Base-by-base conservation (phyloP, 2,329 filamentous ascomycete genomes). In the Ophiostoma sp. region DNA sequence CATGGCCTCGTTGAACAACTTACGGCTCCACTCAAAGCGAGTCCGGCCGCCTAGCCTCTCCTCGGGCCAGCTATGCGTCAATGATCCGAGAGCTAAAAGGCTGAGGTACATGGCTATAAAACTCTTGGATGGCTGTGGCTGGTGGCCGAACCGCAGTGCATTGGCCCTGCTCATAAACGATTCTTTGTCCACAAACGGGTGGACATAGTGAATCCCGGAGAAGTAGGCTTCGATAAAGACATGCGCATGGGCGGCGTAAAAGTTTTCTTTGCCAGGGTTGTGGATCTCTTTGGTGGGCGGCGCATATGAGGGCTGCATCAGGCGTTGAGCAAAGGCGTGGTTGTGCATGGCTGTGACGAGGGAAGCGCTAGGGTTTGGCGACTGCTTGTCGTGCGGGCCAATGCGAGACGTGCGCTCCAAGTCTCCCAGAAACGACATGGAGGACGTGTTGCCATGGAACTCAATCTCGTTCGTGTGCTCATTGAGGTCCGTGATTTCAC, bases 141-240 rank as follows among this genome's bases (percentile, higher is more conserved):
- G 12, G 25, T 57, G 55, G 9, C 25, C 55, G 12, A 57, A 57
- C 55, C 55, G 31, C 2, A 57, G 55, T 12, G 57, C 57, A 33
- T 61, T 61, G 28, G 31, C 57, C 28, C 31, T 33, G 57, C 17
- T 36, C 57, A 36, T 61, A 19, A 36, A 36, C 5, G 31, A 36
- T 33, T 61, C 57, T 19, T 61, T 61, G 28, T 61, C 57, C 57
- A 61, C 57, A 36, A 61, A 61, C 15, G 57, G 28, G 28, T 57
- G 22, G 9, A 36, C 31, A 28, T 61, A 61, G 28, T 61, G 57
- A 6, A 61, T 36, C 5, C 57, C 57, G 3, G 31, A 61, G 17
- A 61, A 61, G 28, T 36, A 61, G 6, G 57, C 31, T 15, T 36
- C 57, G 17, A 36, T 36, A 19, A 61, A 61, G 2, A 36, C 28